These are phyloP conservation scores for Kwoniella sp. DNA, from an alignment of 768 basidiomycete genomes.

Conservation along the genomic window DNA sequence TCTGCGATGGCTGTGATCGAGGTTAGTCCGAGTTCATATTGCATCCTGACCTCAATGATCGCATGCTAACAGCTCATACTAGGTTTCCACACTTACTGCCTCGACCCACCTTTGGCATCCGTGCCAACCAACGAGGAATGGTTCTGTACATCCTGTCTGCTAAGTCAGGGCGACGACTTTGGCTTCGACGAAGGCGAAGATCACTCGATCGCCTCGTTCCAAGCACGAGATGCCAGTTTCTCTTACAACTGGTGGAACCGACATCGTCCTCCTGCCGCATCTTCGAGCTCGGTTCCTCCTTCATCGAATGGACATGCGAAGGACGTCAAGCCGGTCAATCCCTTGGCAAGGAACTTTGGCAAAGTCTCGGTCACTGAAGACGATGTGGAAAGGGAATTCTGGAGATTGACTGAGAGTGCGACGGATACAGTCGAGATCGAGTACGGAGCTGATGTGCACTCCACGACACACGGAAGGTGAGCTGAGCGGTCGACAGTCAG, in stretches of 20 bases:
- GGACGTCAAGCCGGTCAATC: slow-evolving; percentile 18
- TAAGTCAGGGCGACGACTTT: slow-evolving; percentile 90
- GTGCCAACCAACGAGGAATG: slow-evolving; percentile 88
- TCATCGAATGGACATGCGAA: not conserved
- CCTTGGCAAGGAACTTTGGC: slow-evolving; percentile 36
- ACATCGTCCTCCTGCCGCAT: slow-evolving; percentile 64
- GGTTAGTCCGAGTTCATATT: no score
- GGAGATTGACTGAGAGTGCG: slow-evolving; percentile 88
- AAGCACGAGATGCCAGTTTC: slow-evolving; percentile 86
- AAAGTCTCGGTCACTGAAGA: slow-evolving; percentile 71
- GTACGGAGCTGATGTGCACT: slow-evolving; percentile 99
- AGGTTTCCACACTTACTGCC: slow-evolving; percentile 97
- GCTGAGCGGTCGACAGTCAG: no score
- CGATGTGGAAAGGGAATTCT: slow-evolving; percentile 93
- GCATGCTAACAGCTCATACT: not conserved
- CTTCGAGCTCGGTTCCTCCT: slow-evolving; percentile 36
- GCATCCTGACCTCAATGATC: not conserved
- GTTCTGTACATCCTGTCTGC: slow-evolving; percentile 90
- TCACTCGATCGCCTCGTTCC: slow-evolving; percentile 87
- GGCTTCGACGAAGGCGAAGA: slow-evolving; percentile 99
- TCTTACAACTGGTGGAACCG: slow-evolving; percentile 82
- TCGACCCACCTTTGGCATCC: slow-evolving; percentile 80
- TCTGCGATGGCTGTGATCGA: slow-evolving; percentile 84
- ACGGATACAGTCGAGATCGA: slow-evolving; percentile 95
- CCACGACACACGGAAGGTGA: slow-evolving; percentile 94